phyloP scores from a whole-genome alignment of 208 protist species.

The Crithidia bombi region DNA sequence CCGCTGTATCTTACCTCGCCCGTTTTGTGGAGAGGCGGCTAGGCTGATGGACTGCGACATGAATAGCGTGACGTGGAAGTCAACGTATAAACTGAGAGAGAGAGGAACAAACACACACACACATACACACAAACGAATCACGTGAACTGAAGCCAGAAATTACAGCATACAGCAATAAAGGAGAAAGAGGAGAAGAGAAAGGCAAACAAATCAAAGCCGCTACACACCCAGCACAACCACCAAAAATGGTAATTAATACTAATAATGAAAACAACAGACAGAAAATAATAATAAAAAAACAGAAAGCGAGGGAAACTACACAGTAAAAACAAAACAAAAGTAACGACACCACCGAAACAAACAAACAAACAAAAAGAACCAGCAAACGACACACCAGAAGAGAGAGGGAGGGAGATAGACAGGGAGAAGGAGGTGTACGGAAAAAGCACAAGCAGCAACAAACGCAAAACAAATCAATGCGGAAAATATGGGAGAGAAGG shows the following conservation, averaged over 20 bases:
- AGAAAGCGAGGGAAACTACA: background rate
- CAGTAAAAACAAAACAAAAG: background rate
- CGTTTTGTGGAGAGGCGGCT: background rate
- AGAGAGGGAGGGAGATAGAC: no score
- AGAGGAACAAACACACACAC: background rate
- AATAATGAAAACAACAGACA: background rate
- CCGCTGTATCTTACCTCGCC: background rate
- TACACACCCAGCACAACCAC: background rate
- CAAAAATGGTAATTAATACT: background rate
- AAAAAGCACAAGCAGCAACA: background rate
- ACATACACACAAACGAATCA: slow-evolving; percentile 4
- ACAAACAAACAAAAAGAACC: background rate
- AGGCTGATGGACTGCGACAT: slow-evolving; percentile 16
- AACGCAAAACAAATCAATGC: no score
- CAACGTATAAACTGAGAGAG: background rate
- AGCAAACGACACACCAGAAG: background rate
- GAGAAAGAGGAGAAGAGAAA: slow-evolving; percentile 2
- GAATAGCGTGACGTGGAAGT: background rate
- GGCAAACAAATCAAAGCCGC: background rate
- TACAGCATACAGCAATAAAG: background rate
- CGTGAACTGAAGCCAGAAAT: background rate
- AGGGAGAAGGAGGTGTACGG: no score
- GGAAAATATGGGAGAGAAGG: no score
- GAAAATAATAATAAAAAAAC: background rate
- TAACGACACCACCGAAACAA: background rate